phyloP scores from a whole-genome alignment of 306 rosid genomes.

The Rosa persica region DNA sequence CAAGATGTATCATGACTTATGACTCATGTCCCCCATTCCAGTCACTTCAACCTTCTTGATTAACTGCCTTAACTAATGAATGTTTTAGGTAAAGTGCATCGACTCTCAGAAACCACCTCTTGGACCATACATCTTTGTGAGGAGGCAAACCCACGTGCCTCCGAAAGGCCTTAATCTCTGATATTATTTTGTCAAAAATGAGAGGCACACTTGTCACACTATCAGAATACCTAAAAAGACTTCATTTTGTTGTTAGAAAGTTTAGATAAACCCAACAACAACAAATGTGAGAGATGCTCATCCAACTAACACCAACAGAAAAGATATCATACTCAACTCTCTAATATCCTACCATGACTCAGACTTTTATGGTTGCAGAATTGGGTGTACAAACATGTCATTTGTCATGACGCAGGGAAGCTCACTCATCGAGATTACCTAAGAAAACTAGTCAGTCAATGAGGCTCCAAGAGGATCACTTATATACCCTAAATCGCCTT shows the following conservation, averaged over 20 bases:
- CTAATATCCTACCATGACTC: background rate
- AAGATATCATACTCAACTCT: background rate
- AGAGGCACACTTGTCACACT: background rate
- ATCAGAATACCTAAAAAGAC: background rate
- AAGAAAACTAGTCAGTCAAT: background rate
- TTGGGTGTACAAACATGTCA: background rate
- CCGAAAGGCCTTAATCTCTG: background rate
- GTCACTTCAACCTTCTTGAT: constrained; percentile 8
- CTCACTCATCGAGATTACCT: background rate
- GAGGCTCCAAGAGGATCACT: background rate
- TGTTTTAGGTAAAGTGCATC: background rate
- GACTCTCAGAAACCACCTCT: background rate
- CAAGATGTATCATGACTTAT: background rate
- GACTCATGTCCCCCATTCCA: background rate
- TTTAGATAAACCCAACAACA: background rate
- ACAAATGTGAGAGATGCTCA: background rate
- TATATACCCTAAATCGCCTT: background rate
- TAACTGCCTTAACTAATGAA: background rate
- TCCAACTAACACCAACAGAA: background rate
- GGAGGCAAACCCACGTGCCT: background rate
- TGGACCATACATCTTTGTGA: background rate
- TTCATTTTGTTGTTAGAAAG: background rate
- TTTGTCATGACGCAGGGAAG: background rate
- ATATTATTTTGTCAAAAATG: background rate
- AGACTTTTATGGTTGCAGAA: background rate